Base-by-base conservation (phyloP, 768 basidiomycete species). In the Mycena sanguinolenta region DNA sequence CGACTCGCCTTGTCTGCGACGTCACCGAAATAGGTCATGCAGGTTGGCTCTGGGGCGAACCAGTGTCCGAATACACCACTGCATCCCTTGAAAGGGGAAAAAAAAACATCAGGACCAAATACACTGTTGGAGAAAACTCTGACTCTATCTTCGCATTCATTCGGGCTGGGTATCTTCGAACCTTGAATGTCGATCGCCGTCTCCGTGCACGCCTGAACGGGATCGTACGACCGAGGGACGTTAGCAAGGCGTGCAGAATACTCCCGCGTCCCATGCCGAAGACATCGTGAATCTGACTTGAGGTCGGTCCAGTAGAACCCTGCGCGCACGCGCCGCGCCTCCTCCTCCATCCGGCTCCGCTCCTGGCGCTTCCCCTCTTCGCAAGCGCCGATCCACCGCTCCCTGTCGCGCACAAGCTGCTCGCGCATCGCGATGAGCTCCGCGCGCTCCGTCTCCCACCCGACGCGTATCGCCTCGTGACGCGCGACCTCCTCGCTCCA, bases 191-290 rank as follows among this genome's bases (percentile, higher is more conserved):
- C 62, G 53, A 58, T 75, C 70, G 77, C 75, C 12, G 68, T 74
- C 49, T 74, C 74, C 38, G 17, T 50, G 70, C 74, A 73, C 0
- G 63, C 63, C 53, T 52, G 30, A 9, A 16, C 21, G 13, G 49
- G 65, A 46, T 60, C 60, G 63, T 78, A 79, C 5, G 46, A 28
- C 14, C 25, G 23, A 2, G 80, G 81, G 5, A 80, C 62, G 52
- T 82, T 82, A 58, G 71, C 65, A 0, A 82, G 62, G 4, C 71
- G 63, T 0, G 81, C 80, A 16, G 77, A 74, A 14, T 82, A 82
- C 67, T 76, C 74, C 39, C 78, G 71, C 34, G 78, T 77, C 1
- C 70, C 77, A 21, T 77, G 78, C 0, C 76, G 74, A 28, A 64
- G 75, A 69, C 81, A 82, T 6, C 19, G 53, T 38, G 71, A 58